phyloP scores from a whole-genome alignment of 2,329 filamentous ascomycete genomes.

The Rachicladosporium sp. region DNA sequence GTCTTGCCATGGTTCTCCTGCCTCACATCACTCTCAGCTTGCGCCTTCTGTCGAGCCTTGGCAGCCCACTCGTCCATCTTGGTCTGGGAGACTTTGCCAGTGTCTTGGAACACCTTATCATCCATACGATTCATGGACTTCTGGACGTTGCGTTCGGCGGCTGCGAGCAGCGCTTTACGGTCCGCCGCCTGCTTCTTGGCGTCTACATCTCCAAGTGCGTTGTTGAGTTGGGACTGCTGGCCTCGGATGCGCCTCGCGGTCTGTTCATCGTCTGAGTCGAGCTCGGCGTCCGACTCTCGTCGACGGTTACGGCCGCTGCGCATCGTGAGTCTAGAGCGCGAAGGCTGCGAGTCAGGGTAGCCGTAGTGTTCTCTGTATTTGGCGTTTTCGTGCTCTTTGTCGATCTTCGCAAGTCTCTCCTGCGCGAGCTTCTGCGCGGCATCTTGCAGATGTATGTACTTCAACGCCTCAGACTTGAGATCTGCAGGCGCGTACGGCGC shows the following conservation, averaged over 20 bases:
- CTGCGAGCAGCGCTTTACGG: conserved; percentile 60
- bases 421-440: conserved; percentile 77
- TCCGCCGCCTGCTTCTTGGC: conserved; percentile 63
- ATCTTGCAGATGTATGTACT: conserved; percentile 60
- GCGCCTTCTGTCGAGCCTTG: conserved; percentile 58
- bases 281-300: conserved; percentile 42
- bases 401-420: conserved; percentile 68
- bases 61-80: conserved; percentile 67
- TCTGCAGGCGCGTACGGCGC: conserved; percentile 28
- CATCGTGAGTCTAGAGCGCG: conserved; percentile 39
- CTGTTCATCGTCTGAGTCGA: conserved; percentile 47
- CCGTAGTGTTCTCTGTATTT: conserved; percentile 71
- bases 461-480: conserved; percentile 40
- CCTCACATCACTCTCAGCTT: conserved; percentile 50
- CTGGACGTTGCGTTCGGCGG: conserved; percentile 77
- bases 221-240: conserved; percentile 69
- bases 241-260: conserved; percentile 60
- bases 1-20: conserved; percentile 44
- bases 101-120: conserved; percentile 62
- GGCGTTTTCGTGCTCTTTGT: conserved; percentile 51
- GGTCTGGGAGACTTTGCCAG: conserved; percentile 57
- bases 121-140: conserved; percentile 70
- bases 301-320: conserved; percentile 44
- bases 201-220: conserved; percentile 55
- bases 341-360: conserved; percentile 36